Conservation (phyloP, 805 yeast species). For the Myxozyma kluyveri region DNA sequence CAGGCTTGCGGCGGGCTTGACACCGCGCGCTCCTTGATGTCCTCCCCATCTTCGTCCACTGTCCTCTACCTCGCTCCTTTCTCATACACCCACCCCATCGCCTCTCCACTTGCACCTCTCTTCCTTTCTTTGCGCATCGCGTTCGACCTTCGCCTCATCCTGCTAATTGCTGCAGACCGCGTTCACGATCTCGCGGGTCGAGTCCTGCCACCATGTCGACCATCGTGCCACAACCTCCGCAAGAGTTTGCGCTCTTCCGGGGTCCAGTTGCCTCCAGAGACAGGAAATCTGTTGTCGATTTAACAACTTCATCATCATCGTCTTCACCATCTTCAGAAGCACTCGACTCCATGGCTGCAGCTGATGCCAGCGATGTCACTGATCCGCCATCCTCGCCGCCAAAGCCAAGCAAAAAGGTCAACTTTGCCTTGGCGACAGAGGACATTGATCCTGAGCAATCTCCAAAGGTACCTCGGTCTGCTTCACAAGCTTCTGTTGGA, state of each 20-base stretch:
- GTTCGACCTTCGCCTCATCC: neutral
- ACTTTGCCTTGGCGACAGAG: slow-evolving; percentile 14
- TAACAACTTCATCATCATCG: neutral
- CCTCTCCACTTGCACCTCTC: neutral
- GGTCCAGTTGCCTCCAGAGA: neutral
- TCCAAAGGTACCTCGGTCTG: neutral
- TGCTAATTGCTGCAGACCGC: neutral
- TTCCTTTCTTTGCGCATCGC: neutral
- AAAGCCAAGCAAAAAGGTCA: slow-evolving; percentile 5
- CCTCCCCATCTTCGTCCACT: neutral
- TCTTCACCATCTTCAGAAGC: neutral
- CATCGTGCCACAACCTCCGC: neutral
- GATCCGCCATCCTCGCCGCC: slow-evolving; percentile 9
- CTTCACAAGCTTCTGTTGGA: neutral
- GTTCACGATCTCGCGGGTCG: neutral
- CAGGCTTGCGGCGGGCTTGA: neutral
- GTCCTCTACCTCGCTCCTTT: neutral
- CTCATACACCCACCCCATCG: neutral
- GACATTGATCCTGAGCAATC: slow-evolving; percentile 6
- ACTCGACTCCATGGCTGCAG: neutral
- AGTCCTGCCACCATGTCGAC: neutral
- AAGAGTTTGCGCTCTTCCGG: neutral
- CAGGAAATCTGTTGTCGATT: neutral
- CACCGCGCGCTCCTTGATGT: neutral
- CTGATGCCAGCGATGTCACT: slow-evolving; percentile 1